Percentiles rank a stretch among this genome's conserved stretches.
Evolutionary conservation across 208 protist genomes (phyloP).

Genomic region (Giardia duodenalis): DNA sequence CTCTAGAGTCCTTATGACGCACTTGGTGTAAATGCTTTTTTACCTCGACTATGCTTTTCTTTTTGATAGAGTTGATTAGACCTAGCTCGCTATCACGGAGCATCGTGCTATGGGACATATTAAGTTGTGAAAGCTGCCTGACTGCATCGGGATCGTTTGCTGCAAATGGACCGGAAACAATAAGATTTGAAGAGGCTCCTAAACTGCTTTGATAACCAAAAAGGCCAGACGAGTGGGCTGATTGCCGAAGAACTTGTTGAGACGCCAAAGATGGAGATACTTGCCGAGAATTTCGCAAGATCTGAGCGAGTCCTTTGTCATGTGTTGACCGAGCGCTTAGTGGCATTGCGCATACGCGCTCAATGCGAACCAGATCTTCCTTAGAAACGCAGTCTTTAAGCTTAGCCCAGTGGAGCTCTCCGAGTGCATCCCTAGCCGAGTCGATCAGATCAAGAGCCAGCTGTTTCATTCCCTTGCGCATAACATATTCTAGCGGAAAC

Average conservation of each 20-base stretch:
- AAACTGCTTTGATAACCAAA: too few relatives aligned
- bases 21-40: neutral
- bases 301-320: too few relatives aligned
- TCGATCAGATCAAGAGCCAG: neutral
- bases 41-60: neutral
- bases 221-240: too few relatives aligned
- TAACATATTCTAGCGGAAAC: neutral
- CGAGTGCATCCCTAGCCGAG: neutral
- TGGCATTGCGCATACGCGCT: neutral
- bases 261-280: too few relatives aligned
- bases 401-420: neutral
- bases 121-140: neutral
- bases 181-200: too few relatives aligned
- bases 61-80: neutral
- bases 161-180: too few relatives aligned
- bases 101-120: neutral
- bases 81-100: neutral
- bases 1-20: neutral
- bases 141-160: neutral
- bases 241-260: too few relatives aligned
- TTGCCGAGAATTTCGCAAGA: too few relatives aligned
- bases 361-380: neutral
- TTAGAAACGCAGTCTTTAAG: neutral
- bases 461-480: constrained; percentile 2
- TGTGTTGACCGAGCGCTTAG: neutral